phyloP scores from a whole-genome alignment of 768 basidiomycete genomes.

The Podaxis sp. region DNA sequence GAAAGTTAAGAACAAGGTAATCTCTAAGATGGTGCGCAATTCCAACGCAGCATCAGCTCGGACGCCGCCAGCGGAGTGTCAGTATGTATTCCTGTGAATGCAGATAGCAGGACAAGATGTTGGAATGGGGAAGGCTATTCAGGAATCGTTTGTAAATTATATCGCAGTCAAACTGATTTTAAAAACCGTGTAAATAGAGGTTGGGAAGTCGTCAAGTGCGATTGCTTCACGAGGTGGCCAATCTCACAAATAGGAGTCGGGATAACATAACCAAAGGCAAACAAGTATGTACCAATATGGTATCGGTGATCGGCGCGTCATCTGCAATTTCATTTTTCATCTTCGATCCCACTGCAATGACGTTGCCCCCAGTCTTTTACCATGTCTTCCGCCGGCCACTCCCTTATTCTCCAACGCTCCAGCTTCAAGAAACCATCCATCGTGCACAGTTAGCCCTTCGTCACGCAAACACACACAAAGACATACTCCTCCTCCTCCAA shows the following conservation, averaged over 20 bases:
- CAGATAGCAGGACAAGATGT: not conserved
- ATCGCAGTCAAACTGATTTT: not conserved
- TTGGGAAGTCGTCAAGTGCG: not conserved
- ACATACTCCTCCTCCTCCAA: conserved; percentile 78
- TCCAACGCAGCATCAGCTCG: conserved; percentile 2
- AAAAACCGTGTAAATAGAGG: not conserved
- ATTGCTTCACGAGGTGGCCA: too few species aligned
- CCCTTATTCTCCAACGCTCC: conserved; percentile 69
- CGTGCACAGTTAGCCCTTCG: conserved; percentile 59
- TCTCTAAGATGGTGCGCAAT: conserved; percentile 2
- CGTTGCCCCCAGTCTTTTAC: conserved; percentile 66
- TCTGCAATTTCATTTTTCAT: not conserved
- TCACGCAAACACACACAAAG: conserved; percentile 41
- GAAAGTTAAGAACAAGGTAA: conserved; percentile 1
- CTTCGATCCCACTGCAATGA: conserved; percentile 24
- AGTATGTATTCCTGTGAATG: conserved; percentile 9
- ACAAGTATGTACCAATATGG: not conserved
- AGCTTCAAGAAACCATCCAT: conserved; percentile 72
- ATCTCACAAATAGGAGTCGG: not conserved
- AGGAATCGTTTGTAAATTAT: conserved; percentile 6
- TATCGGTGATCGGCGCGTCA: not conserved
- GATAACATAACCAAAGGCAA: not conserved
- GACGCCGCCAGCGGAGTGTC: conserved; percentile 11
- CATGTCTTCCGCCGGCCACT: conserved; percentile 79
- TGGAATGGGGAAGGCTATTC: not conserved